phyloP scores from a whole-genome alignment of 2,329 filamentous ascomycete species.

The Raffaelea albimanens region DNA sequence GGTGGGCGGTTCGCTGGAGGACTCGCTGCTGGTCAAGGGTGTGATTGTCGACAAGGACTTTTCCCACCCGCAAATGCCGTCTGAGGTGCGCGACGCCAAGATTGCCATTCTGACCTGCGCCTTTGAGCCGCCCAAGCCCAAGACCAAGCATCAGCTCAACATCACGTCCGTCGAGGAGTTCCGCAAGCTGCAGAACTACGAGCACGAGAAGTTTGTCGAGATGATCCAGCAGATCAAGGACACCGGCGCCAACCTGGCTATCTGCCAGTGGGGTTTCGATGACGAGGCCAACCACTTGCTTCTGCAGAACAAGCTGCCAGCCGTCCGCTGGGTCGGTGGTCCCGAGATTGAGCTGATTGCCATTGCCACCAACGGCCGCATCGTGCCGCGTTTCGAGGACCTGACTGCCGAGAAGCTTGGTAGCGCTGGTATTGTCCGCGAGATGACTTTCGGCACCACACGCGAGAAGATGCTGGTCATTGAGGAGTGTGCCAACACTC shows the following conservation, averaged over 20 bases:
- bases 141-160: constrained; percentile 99
- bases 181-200: constrained; percentile 94
- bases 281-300: constrained; percentile 97
- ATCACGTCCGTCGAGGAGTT: constrained; percentile 97
- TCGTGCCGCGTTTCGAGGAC: constrained; percentile 95
- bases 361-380: constrained; percentile 95
- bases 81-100: constrained; percentile 89
- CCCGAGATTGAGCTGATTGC: constrained; percentile 98
- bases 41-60: constrained; percentile 99
- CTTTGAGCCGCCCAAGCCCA: constrained; percentile 97
- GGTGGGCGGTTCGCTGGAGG: constrained; percentile 87
- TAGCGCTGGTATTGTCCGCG: constrained; percentile 76
- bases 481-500: constrained; percentile 96
- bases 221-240: constrained; percentile 99
- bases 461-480: constrained; percentile 99
- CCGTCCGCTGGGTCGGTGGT: constrained; percentile 94
- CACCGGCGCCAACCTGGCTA: constrained; percentile 91
- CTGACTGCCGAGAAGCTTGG: constrained; percentile 86
- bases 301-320: constrained; percentile 90
- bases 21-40: constrained; percentile 90
- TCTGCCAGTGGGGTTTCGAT: constrained; percentile 99
- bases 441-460: constrained; percentile 95
- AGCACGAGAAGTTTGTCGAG: constrained; percentile 91
- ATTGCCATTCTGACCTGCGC: constrained; percentile 95
- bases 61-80: constrained; percentile 98